Evolutionary conservation across 164 flowering plant genomes (phyloP).

Genomic region (Aristolochia fimbriata): DNA sequence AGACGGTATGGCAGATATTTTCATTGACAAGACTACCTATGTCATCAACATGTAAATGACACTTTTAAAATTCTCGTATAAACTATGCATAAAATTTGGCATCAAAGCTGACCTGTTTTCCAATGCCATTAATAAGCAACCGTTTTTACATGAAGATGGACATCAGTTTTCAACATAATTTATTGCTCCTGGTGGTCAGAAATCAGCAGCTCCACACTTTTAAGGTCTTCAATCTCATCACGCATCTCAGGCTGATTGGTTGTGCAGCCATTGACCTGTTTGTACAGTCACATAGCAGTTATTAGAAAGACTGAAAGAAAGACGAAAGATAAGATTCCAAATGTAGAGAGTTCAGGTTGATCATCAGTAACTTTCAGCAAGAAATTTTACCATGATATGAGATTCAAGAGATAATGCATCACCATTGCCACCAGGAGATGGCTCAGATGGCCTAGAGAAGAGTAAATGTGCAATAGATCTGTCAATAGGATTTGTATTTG

Average conservation of each 20-base stretch:
- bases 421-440: slow-evolving; percentile 18
- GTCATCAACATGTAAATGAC: too few species aligned
- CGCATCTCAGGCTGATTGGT: slow-evolving; percentile 18
- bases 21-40: too few species aligned
- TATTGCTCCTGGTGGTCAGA: slow-evolving; percentile 9
- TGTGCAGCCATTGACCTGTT: slow-evolving; percentile 26
- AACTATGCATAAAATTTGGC: slow-evolving; percentile 5
- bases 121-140: slow-evolving; percentile 1
- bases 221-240: slow-evolving; percentile 22
- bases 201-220: slow-evolving; percentile 14
- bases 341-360: too few species aligned
- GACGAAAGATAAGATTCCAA: not conserved
- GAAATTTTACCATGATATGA: slow-evolving; percentile 28
- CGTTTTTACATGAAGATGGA: slow-evolving; percentile 11
- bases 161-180: slow-evolving; percentile 2
- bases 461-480: slow-evolving; percentile 78
- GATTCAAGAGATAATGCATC: slow-evolving; percentile 29
- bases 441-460: slow-evolving; percentile 57
- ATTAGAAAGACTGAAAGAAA: not conserved
- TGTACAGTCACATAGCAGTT: slow-evolving; percentile 6
- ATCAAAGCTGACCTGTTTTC: slow-evolving; percentile 11
- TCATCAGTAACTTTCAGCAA: too few species aligned
- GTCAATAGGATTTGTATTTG: slow-evolving; percentile 83
- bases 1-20: too few species aligned
- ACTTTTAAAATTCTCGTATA: too few species aligned